A percentile compares a stretch with the other conserved stretches of the same genome.
These are phyloP conservation scores for Diutina mesorugosa DNA, from an alignment of 1,139 yeast species.

Conservation along the genomic window DNA sequence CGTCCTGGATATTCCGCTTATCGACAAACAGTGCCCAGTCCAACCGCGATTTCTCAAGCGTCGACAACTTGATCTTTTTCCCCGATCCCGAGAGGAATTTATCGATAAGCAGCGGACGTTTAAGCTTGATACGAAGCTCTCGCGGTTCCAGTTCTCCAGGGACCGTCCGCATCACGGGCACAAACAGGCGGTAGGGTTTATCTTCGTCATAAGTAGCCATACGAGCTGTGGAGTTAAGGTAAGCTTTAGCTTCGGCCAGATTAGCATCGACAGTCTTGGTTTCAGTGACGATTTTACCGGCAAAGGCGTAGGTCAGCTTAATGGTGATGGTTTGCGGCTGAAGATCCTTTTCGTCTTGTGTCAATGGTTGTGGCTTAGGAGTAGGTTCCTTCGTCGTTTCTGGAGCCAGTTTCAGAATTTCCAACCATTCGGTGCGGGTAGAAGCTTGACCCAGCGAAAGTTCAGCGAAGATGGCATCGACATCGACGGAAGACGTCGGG, in stretches of 20 bases:
- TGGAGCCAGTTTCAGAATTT: not conserved
- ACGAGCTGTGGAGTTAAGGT: conserved; percentile 40
- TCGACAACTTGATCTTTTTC: conserved; percentile 57
- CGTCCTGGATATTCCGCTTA: conserved; percentile 71
- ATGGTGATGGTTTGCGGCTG: conserved; percentile 32
- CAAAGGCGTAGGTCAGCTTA: conserved; percentile 72
- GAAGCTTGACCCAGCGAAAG: not conserved
- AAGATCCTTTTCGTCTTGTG: not conserved
- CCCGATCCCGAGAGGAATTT: conserved; percentile 26
- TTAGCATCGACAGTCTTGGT: conserved; percentile 62
- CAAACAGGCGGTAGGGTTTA: conserved; percentile 12
- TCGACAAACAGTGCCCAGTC: conserved; percentile 97
- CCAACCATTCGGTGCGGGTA: not conserved
- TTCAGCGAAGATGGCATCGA: conserved; percentile 1
- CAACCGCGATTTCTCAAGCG: conserved; percentile 80
- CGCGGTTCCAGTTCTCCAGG: conserved; percentile 19
- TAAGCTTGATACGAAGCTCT: conserved; percentile 28
- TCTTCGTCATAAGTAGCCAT: conserved; percentile 9
- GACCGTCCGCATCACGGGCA: conserved; percentile 24
- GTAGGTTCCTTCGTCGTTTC: not conserved
- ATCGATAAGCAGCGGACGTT: conserved; percentile 68
- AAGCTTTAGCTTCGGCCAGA: conserved; percentile 84
- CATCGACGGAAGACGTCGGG: not conserved
- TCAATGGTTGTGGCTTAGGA: not conserved
- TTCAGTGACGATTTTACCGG: conserved; percentile 73